phyloP scores from a whole-genome alignment of 2,329 filamentous ascomycete genomes.

The Chrysoporthe deuterocubensis region DNA sequence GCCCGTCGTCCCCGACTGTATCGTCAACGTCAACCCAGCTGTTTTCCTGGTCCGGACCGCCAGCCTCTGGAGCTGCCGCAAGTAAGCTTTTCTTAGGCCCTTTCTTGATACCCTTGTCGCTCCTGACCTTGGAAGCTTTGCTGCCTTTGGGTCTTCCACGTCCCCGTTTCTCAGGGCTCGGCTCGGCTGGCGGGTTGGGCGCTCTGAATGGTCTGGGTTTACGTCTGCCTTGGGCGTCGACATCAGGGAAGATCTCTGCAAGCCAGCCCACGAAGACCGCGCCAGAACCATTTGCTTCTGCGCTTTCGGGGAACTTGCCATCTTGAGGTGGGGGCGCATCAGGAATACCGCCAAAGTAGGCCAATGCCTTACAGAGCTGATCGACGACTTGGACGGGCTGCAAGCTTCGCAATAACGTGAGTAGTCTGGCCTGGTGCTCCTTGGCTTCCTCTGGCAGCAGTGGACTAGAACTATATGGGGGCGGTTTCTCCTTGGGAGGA shows the following conservation, averaged over 20 bases:
- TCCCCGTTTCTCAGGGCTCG: constrained; percentile 45
- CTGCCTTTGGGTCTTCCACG: constrained; percentile 63
- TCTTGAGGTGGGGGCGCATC: constrained; percentile 55
- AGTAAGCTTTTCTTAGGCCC: constrained; percentile 37
- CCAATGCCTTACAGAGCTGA: constrained; percentile 64
- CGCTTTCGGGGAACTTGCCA: constrained; percentile 59
- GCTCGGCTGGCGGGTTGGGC: constrained; percentile 32
- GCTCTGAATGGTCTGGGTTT: constrained; percentile 32
- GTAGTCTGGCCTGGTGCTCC: constrained; percentile 61
- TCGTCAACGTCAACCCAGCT: constrained; percentile 53
- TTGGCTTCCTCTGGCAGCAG: constrained; percentile 54
- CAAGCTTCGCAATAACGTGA: constrained; percentile 60
- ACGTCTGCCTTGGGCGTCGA: constrained; percentile 29
- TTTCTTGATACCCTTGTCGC: constrained; percentile 58
- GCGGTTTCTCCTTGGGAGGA: constrained; percentile 19
- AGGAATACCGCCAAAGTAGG: constrained; percentile 66
- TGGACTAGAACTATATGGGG: constrained; percentile 19
- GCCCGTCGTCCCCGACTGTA: constrained; percentile 25
- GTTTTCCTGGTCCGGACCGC: constrained; percentile 39
- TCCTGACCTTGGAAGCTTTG: constrained; percentile 51
- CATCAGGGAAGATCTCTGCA: constrained; percentile 63
- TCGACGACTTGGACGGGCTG: constrained; percentile 62
- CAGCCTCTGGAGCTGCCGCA: constrained; percentile 13
- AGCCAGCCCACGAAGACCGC: constrained; percentile 65
- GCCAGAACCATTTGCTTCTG: constrained; percentile 59